phyloP scores from a whole-genome alignment of 495 filamentous ascomycete species.

The Penicillium malachiteum region DNA sequence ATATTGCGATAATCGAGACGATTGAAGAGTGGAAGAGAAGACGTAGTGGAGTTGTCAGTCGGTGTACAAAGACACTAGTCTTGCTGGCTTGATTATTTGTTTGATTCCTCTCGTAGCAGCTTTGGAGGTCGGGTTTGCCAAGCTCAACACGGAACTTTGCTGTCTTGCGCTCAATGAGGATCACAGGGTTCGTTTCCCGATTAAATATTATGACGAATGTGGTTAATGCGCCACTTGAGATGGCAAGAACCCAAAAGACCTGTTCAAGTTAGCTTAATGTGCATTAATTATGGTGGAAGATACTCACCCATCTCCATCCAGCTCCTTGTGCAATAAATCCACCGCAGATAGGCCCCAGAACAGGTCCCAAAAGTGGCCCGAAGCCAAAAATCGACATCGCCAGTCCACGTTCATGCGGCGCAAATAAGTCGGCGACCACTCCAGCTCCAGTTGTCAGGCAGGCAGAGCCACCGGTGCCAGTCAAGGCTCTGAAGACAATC shows the following conservation, averaged over 20 bases:
- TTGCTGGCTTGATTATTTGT: slow-evolving; percentile 7
- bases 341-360: slow-evolving; percentile 49
- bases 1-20: slow-evolving; percentile 48
- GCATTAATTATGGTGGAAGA: neutral
- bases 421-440: slow-evolving; percentile 55
- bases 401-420: slow-evolving; percentile 45
- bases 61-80: neutral
- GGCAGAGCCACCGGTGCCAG: slow-evolving; percentile 47
- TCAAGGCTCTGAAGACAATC: slow-evolving; percentile 53
- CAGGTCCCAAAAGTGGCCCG: slow-evolving; percentile 46
- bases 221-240: slow-evolving; percentile 40
- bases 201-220: slow-evolving; percentile 29
- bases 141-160: slow-evolving; percentile 40
- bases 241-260: slow-evolving; percentile 52
- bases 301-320: slow-evolving; percentile 56
- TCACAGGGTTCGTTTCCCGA: slow-evolving; percentile 54
- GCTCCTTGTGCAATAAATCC: slow-evolving; percentile 49
- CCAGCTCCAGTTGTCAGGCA: slow-evolving; percentile 54
- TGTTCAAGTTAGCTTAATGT: neutral
- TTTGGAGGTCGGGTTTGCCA: slow-evolving; percentile 24
- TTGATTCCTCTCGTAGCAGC: slow-evolving; percentile 17
- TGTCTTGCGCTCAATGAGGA: slow-evolving; percentile 54
- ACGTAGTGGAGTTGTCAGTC: neutral
- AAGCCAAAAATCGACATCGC: slow-evolving; percentile 28
- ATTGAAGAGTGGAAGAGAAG: slow-evolving; percentile 45